These are phyloP conservation scores for Beauveria scarabaeidicola DNA, from an alignment of 2,329 filamentous ascomycete species.

Conservation along the genomic window DNA sequence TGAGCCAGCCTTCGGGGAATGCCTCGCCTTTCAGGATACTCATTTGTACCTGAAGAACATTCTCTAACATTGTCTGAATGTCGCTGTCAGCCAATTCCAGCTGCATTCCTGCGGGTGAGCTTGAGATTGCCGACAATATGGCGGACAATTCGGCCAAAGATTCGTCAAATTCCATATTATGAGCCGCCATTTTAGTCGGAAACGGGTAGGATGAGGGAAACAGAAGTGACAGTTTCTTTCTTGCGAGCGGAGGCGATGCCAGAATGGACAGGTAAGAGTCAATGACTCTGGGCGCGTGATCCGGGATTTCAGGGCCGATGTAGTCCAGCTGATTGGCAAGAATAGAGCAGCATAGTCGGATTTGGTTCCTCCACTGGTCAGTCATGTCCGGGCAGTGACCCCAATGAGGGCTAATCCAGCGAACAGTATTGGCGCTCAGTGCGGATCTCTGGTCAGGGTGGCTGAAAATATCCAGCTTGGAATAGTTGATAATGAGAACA, in stretches of 20 bases:
- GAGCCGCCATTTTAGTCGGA: constrained; percentile 58
- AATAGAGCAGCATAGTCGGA: constrained; percentile 87
- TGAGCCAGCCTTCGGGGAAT: constrained; percentile 84
- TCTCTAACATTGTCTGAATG: constrained; percentile 64
- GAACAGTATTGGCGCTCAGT: constrained; percentile 70
- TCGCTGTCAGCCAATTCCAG: constrained; percentile 69
- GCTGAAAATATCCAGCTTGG: constrained; percentile 71
- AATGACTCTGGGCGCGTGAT: constrained; percentile 84
- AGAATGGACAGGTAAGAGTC: constrained; percentile 79
- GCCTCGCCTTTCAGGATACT: constrained; percentile 85
- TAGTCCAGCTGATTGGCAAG: constrained; percentile 76
- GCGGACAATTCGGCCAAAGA: constrained; percentile 81
- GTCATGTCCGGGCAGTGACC: constrained; percentile 64
- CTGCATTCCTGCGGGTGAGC: constrained; percentile 60
- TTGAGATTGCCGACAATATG: constrained; percentile 73
- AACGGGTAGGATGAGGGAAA: constrained; percentile 92
- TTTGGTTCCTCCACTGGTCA: constrained; percentile 85
- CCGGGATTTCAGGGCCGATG: constrained; percentile 71
- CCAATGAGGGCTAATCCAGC: constrained; percentile 94
- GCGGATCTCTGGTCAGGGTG: constrained; percentile 66
- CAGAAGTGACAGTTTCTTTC: constrained; percentile 69
- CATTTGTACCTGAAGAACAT: constrained; percentile 74
- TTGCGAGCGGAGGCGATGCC: constrained; percentile 41
- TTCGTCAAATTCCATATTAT: constrained; percentile 66
- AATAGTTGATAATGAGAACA: constrained; percentile 86